Base-by-base conservation (phyloP, 2,329 filamentous ascomycete species). In the Colletotrichum limetticola region DNA sequence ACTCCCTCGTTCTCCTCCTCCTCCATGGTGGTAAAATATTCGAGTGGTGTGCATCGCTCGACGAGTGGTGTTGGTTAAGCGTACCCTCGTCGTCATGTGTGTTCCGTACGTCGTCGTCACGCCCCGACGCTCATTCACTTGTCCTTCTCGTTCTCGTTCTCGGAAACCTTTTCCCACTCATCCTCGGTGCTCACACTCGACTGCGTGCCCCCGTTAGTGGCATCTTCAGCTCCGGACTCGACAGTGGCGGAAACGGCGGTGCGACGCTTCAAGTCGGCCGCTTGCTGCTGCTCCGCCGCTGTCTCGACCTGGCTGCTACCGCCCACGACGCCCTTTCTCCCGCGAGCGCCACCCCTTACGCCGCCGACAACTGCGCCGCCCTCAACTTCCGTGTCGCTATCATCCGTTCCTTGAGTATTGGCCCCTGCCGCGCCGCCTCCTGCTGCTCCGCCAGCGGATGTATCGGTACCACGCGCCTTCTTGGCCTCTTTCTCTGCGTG, bases 91-190 rank as follows among this genome's bases (percentile, higher is more conserved):
- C 16, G 4, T 16, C 28, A 30, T 68, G 1, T 46, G 30, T 42
- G 16, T 65, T 49, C 42, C 19, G 42, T 49, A 49, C 42, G 42
- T 49, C 7, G 37, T 42, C 37, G 19, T 49, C 42, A 8, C 42
- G 42, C 42, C 19, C n/a, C 42, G 42, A 22, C 16, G 8, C 19
- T n/a, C 24, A 37, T 66, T 81, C 75, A 88, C 79, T 89, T 89
- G 72, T 86, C 86, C 82, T 90, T 90, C 76, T 90, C 88, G 77
- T 87, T 87, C 85, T 91, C 90, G 71, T 87, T 90, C 82, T 93
- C 93, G 26, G 94, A 95, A 4, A 98, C 93, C 86, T 97, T 97
- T 86, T 98, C 96, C 96, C 96, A 98, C 84, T 98, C 96, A 79
- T 96, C 96, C 84, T 98, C 96, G 5, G 95, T 98, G 83, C 95